These are phyloP conservation scores for Aspergillus pseudoterreus DNA, from an alignment of 2,329 filamentous ascomycete species.

Conservation along the genomic window DNA sequence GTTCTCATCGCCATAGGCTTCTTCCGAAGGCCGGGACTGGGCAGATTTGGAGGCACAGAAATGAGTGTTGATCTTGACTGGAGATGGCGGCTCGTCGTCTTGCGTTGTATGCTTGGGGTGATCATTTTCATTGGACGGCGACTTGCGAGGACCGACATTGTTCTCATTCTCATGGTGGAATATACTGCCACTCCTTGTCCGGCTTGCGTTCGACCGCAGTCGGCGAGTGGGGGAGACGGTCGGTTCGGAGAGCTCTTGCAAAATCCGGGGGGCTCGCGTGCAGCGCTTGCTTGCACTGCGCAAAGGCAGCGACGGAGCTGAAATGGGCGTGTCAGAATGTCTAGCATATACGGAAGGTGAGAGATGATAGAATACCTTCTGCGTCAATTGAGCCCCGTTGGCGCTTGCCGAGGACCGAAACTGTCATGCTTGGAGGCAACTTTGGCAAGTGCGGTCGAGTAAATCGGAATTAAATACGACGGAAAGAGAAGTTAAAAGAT, in stretches of 20 bases:
- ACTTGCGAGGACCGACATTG: slow-evolving; percentile 10
- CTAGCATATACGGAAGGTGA: slow-evolving; percentile 10
- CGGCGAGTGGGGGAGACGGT: slow-evolving; percentile 25
- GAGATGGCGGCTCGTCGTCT: slow-evolving; percentile 41
- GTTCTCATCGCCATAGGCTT: slow-evolving; percentile 41
- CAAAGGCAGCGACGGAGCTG: slow-evolving; percentile 25
- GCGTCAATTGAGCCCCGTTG: slow-evolving; percentile 34
- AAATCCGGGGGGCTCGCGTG: slow-evolving; percentile 41
- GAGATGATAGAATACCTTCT: slow-evolving; percentile 33
- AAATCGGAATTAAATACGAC: slow-evolving; percentile 8
- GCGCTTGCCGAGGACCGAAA: slow-evolving; percentile 43
- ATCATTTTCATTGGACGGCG: slow-evolving; percentile 28
- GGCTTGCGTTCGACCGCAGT: slow-evolving; percentile 36
- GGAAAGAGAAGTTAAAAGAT: slow-evolving; percentile 1
- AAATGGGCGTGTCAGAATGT: slow-evolving; percentile 13
- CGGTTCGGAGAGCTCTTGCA: slow-evolving; percentile 28
- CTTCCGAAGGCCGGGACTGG: slow-evolving; percentile 26
- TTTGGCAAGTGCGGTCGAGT: not conserved
- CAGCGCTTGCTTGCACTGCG: slow-evolving; percentile 47
- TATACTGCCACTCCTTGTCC: slow-evolving; percentile 26
- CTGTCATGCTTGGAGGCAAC: slow-evolving; percentile 31
- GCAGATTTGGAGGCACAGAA: slow-evolving; percentile 38
- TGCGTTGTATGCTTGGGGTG: slow-evolving; percentile 48
- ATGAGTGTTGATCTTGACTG: slow-evolving; percentile 46
- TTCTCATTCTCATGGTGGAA: slow-evolving; percentile 28